A percentile compares a stretch with the other conserved stretches of the same genome.
phyloP scores from a whole-genome alignment of 2,329 filamentous ascomycete genomes.

The Neofusicoccum ribis region DNA sequence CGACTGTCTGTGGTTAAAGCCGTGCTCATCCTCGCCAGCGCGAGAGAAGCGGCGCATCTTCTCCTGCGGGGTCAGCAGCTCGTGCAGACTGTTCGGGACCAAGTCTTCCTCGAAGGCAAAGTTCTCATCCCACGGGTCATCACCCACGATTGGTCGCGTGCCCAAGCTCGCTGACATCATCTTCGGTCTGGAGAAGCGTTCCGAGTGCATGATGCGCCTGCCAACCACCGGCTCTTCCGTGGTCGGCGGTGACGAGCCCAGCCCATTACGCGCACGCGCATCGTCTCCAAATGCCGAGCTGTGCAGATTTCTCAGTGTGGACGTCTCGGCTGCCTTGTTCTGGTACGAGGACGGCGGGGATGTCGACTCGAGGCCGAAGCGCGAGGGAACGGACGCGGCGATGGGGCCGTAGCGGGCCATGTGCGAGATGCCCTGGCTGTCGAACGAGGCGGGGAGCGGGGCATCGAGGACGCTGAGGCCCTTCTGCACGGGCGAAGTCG shows the following conservation, averaged over 20 bases:
- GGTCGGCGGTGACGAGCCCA: conserved; percentile 58
- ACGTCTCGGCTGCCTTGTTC: conserved; percentile 61
- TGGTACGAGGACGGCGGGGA: conserved; percentile 69
- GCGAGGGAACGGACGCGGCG: conserved; percentile 87
- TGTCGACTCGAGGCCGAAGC: conserved; percentile 85
- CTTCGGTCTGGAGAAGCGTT: conserved; percentile 60
- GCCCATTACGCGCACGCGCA: conserved; percentile 55
- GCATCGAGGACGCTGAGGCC: conserved; percentile 92
- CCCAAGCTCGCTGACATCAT: conserved; percentile 63
- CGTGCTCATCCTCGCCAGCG: conserved; percentile 54
- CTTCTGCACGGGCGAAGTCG: conserved; percentile 71
- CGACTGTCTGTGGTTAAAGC: conserved; percentile 46
- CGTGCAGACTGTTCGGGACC: conserved; percentile 69
- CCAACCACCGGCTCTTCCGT: conserved; percentile 65
- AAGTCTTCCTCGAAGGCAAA: conserved; percentile 90
- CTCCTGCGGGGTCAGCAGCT: conserved; percentile 63
- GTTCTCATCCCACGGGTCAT: conserved; percentile 61
- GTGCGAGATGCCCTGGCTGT: conserved; percentile 92
- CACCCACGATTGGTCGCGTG: conserved; percentile 42
- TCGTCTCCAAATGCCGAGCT: conserved; percentile 71
- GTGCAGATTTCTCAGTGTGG: conserved; percentile 60
- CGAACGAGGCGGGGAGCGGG: conserved; percentile 89
- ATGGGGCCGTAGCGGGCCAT: conserved; percentile 87
- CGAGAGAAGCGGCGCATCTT: conserved; percentile 61
- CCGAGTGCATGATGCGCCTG: conserved; percentile 65